Evolutionary conservation across 768 basidiomycete species (phyloP).

Genomic region (Pleurotus citrinopileatus): DNA sequence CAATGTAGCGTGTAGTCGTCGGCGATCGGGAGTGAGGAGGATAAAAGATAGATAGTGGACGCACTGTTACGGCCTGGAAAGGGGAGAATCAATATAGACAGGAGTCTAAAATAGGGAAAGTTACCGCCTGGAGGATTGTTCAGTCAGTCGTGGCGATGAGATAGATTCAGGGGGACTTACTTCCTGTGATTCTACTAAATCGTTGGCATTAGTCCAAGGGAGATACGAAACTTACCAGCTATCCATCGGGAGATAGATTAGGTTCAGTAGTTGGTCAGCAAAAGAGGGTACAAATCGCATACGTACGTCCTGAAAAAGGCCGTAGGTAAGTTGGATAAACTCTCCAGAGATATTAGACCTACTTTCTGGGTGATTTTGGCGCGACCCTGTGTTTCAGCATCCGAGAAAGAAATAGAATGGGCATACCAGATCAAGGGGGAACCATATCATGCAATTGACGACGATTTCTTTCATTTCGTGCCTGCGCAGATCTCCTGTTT

Average conservation of each 20-base stretch:
- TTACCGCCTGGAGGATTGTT: no score
- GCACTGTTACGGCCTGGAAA: neutral
- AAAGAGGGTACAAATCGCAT: no score
- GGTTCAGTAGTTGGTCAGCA: no score
- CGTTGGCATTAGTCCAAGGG: neutral
- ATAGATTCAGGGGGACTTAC: no score
- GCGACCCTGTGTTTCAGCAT: neutral
- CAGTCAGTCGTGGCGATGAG: no score
- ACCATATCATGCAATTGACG: slow-evolving; percentile 6
- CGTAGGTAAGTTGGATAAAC: neutral
- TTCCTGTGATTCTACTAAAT: neutral
- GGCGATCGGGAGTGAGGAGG: neutral
- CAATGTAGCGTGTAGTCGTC: neutral
- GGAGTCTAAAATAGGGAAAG: neutral
- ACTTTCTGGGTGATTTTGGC: neutral
- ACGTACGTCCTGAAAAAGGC: neutral
- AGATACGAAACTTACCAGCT: no score
- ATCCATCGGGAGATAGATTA: no score
- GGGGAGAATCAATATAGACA: neutral
- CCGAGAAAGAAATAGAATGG: neutral
- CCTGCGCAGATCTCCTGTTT: neutral
- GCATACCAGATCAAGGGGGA: slow-evolving; percentile 2
- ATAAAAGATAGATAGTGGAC: neutral
- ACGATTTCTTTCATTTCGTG: slow-evolving; percentile 9
- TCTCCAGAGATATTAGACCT: no score